Evolutionary conservation across 1,139 yeast species (phyloP), one percentile per base, ranked within the genome.

Genomic region (Suhomyces maxii): DNA sequence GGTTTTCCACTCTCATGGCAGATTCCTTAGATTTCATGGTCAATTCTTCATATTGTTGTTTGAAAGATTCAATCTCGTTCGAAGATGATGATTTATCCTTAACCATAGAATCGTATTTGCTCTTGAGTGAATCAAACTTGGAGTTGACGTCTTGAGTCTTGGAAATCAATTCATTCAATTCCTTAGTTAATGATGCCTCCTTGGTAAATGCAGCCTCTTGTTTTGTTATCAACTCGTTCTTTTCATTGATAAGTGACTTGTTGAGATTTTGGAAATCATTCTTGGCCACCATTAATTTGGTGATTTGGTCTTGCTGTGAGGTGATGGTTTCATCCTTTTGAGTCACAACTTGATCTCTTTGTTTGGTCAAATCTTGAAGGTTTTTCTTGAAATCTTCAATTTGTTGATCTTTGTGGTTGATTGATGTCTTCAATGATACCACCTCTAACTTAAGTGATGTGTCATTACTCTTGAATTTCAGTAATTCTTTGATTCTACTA

Each of bases 31-130:
- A 67, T 45, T 86, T 82, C 78, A 86, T 79, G 7, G 75, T 65
- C 42, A 89, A 66, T 59, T 91, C 98, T 40, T 90, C 96, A 47
- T 84, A 80, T 62, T 90, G 95, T 52, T 83, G 84, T 54, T 80
- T 83, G 48, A 82, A 67, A 0, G 80, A 59, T 50, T 83, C 88
- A 12, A 80, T 73, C 50, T 84, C 84, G 33, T 80, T 81, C 26
- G 70, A 73, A 0, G 87, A 77, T 9, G 62, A 65, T 41, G 74
- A 60, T 51, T 77, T 81, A 25, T 79, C 68, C 44, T 73, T 75
- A 41, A 75, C 65, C 26, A 79, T 58, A 3, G 75, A 68, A 26
- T 79, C 83, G 49, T 73, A 76, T 50, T 81, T 81, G 44, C 71
- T 76, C 48, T 75, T 78, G 23, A 82, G 57, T n/a, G 73, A 76